phyloP scores from a whole-genome alignment of 345 rosid genomes.

The Corchorus olitorius region DNA sequence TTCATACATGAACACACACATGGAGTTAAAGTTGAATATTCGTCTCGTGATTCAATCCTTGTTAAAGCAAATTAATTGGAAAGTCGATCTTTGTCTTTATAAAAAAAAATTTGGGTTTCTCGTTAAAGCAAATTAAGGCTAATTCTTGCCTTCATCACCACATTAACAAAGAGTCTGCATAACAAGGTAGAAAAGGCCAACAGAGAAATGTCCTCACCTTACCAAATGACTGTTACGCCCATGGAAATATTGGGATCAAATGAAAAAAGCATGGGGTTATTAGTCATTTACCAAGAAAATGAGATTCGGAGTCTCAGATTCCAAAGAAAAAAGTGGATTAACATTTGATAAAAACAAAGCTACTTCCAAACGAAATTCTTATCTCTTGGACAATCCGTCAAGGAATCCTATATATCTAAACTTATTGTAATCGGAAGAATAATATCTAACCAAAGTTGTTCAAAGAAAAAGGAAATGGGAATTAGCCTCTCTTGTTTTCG shows the following conservation, averaged over 20 bases:
- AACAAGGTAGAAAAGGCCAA: constrained; percentile 18
- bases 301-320: neutral
- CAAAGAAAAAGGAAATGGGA: constrained; percentile 26
- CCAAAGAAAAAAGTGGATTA: too few species aligned
- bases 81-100: too few species aligned
- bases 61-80: neutral
- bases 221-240: neutral
- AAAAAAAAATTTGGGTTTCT: neutral
- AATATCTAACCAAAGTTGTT: neutral
- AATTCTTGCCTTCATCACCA: constrained; percentile 19
- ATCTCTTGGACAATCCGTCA: constrained; percentile 28
- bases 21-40: too few species aligned
- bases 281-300: constrained; percentile 5
- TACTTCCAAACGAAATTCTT: constrained; percentile 2
- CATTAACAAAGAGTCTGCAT: neutral
- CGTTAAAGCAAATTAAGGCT: neutral
- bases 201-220: neutral
- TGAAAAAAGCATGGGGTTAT: neutral
- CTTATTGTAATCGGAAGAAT: neutral
- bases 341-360: constrained; percentile 12
- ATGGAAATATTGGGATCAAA: neutral
- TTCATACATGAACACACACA: too few species aligned
- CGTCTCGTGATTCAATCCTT: too few species aligned
- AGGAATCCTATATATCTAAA: neutral
- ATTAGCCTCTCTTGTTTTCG: constrained; percentile 20